A percentile compares a stretch with the other conserved stretches of the same genome.
phyloP scores from a whole-genome alignment of 805 yeast genomes.

The Cyberlindnera americana region DNA sequence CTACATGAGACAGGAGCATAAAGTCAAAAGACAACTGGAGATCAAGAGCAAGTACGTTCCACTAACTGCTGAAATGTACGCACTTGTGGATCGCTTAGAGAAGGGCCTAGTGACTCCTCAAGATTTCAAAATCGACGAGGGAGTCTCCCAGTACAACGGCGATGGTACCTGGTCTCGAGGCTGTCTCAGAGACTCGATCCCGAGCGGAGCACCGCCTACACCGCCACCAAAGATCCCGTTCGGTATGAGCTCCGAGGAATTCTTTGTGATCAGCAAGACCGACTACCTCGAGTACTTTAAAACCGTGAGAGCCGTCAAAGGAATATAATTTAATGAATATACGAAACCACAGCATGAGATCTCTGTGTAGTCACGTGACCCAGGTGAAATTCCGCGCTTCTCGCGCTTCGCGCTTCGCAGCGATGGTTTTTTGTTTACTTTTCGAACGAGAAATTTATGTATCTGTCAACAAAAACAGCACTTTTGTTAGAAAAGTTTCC shows the following conservation, averaged over 20 bases:
- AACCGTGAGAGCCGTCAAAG: conserved; percentile 3
- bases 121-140: conserved; percentile 23
- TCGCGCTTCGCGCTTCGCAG: neutral
- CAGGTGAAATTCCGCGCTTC: neutral
- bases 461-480: neutral
- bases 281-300: conserved; percentile 17
- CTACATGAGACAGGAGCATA: conserved; percentile 6
- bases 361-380: conserved; percentile 4
- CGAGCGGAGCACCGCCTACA: conserved; percentile 15
- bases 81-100: conserved; percentile 21
- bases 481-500: too few species aligned
- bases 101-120: conserved; percentile 13
- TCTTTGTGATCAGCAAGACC: conserved; percentile 16
- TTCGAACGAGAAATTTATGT: neutral
- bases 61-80: conserved; percentile 20
- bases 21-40: conserved; percentile 4
- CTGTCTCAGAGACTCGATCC: conserved; percentile 18
- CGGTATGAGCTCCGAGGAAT: conserved; percentile 26
- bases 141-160: conserved; percentile 26
- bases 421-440: conserved; percentile 14
- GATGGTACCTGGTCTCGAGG: conserved; percentile 25
- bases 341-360: too few species aligned
- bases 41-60: conserved; percentile 6
- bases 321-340: too few species aligned
- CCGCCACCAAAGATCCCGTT: conserved; percentile 27